phyloP scores from a whole-genome alignment of 352 stramenopile species.

The Phytopythium cucurbitacearum region DNA sequence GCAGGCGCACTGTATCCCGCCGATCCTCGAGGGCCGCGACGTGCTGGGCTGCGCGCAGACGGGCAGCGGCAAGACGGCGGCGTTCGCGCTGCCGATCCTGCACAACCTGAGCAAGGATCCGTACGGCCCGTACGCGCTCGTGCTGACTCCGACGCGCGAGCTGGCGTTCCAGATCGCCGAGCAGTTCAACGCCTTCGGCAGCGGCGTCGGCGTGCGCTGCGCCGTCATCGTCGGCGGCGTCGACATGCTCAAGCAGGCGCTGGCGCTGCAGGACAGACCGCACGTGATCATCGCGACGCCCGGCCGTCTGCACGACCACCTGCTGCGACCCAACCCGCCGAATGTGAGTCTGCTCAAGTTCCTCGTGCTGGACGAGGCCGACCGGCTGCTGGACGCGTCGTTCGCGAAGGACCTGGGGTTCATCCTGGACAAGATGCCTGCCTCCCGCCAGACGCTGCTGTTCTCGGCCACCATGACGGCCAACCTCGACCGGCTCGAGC shows the following conservation, averaged over 20 bases:
- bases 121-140: slow-evolving; percentile 94
- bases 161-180: slow-evolving; percentile 98
- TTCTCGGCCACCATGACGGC: slow-evolving; percentile 98
- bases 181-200: slow-evolving; percentile 95
- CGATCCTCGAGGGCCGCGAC: slow-evolving; percentile 86
- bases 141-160: slow-evolving; percentile 97
- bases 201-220: slow-evolving; percentile 86
- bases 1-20: slow-evolving; percentile 89
- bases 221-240: slow-evolving; percentile 95
- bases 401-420: slow-evolving; percentile 86
- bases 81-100: slow-evolving; percentile 97
- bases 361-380: slow-evolving; percentile 98
- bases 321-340: slow-evolving; percentile 88
- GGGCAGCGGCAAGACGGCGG: slow-evolving; percentile 97
- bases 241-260: slow-evolving; percentile 91
- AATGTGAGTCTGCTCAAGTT: slow-evolving; percentile 90
- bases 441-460: slow-evolving; percentile 92
- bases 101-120: slow-evolving; percentile 92
- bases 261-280: slow-evolving; percentile 86
- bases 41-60: slow-evolving; percentile 93
- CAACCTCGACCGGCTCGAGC: slow-evolving; percentile 84
- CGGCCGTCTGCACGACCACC: slow-evolving; percentile 90
- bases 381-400: slow-evolving; percentile 89
- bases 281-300: slow-evolving; percentile 98
- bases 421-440: slow-evolving; percentile 78